phyloP scores from a whole-genome alignment of 176 grass and related monocot genomes.

The Leersia perrieri region DNA sequence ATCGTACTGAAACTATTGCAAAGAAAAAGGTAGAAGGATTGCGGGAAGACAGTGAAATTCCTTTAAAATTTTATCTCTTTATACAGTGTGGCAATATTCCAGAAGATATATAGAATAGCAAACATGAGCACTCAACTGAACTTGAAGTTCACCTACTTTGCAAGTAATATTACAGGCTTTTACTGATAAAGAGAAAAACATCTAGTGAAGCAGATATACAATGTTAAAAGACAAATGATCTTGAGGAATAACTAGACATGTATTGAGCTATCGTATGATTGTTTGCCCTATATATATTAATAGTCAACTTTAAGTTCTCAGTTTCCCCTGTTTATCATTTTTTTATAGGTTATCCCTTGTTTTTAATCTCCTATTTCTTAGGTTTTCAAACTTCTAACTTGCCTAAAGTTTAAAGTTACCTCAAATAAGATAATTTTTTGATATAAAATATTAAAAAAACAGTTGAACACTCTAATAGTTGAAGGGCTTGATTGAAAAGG shows the following conservation, averaged over 20 bases:
- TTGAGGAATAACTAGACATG: not conserved
- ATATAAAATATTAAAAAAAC: not conserved
- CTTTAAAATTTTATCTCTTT: not conserved
- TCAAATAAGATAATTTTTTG: not conserved
- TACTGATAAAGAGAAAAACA: not conserved
- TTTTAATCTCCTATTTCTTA: not conserved
- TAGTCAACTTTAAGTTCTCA: not conserved
- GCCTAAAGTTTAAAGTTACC: not conserved
- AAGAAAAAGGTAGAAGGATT: too few relatives aligned
- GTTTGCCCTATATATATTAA: not conserved
- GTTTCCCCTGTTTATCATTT: not conserved
- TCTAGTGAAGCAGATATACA: not conserved
- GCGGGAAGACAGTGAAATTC: not conserved
- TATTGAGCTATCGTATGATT: not conserved
- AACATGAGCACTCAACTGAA: conserved; percentile 4
- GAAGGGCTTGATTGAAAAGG: not conserved
- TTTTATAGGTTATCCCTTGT: not conserved
- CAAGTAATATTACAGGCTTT: conserved; percentile 3
- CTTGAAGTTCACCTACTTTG: not conserved
- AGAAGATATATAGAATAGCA: conserved; percentile 1
- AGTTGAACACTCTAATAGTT: not conserved
- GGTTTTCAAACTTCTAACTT: not conserved
- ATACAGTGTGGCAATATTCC: not conserved
- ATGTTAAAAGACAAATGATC: not conserved
- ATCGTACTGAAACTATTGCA: too few relatives aligned